Conservation (phyloP, 1,284 basidiomycete genomes). For the Pseudozyma pruni region DNA sequence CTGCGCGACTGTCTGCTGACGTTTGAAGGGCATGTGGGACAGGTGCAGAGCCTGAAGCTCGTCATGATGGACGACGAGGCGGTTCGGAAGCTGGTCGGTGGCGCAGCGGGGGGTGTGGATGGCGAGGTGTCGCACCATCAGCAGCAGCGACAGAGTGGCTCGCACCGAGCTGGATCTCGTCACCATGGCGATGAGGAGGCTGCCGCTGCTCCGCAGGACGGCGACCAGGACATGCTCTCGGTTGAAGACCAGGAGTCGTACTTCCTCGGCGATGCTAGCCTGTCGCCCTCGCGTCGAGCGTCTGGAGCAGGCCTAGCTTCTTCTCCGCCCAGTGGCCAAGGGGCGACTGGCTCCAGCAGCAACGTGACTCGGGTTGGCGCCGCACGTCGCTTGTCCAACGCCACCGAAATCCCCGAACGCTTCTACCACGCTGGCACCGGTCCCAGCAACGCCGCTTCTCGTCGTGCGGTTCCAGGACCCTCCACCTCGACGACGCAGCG, state of each 20-base stretch:
- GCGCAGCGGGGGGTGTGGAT: conserved; percentile 61
- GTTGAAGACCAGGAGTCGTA: conserved; percentile 46
- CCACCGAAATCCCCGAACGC: conserved; percentile 27
- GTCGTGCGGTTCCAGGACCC: conserved; percentile 7
- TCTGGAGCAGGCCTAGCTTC: conserved; percentile 7
- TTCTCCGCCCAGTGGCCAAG: conserved; percentile 16
- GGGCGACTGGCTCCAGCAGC: conserved; percentile 7
- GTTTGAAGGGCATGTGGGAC: conserved; percentile 90
- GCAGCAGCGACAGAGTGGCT: conserved; percentile 1
- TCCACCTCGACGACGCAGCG: conserved; percentile 13
- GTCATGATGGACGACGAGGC: conserved; percentile 71
- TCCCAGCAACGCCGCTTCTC: neutral
- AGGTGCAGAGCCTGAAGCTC: conserved; percentile 90
- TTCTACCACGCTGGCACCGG: conserved; percentile 27
- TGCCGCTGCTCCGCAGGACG: conserved; percentile 3
- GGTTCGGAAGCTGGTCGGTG: conserved; percentile 56
- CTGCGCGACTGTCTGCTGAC: conserved; percentile 82
- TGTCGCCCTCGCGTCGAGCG: conserved; percentile 18
- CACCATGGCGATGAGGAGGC: conserved; percentile 6
- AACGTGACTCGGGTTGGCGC: conserved; percentile 1
- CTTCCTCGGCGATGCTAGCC: conserved; percentile 35
- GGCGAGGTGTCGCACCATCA: conserved; percentile 30
- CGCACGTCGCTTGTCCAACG: conserved; percentile 19
- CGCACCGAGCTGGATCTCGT: neutral
- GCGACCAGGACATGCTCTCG: conserved; percentile 44